phyloP scores from a whole-genome alignment of 2,329 filamentous ascomycete genomes.

The Xylariaceae sp. region DNA sequence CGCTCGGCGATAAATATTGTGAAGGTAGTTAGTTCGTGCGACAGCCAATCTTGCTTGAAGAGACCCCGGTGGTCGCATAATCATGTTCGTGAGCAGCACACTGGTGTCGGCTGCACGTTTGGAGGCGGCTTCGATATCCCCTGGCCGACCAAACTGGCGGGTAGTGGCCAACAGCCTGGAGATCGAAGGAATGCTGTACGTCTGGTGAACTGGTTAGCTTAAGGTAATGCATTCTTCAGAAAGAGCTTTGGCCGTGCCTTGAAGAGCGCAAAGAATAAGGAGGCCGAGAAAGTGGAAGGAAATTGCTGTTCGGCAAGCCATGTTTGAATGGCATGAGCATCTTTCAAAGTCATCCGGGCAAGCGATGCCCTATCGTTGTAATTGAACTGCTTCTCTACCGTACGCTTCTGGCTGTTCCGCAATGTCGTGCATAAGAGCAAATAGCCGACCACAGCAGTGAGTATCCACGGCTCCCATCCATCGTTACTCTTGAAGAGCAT shows the following conservation, averaged over 20 bases:
- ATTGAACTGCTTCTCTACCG: too few relatives aligned
- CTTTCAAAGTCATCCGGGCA: too few relatives aligned
- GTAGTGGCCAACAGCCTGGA: conserved; percentile 56
- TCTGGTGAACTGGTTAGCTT: too few relatives aligned
- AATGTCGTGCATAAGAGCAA: too few relatives aligned
- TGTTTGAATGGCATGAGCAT: too few relatives aligned
- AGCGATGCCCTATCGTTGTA: too few relatives aligned
- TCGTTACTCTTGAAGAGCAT: too few relatives aligned
- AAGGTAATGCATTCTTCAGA: too few relatives aligned
- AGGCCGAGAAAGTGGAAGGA: conserved; percentile 55
- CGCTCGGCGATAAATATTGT: conserved; percentile 60
- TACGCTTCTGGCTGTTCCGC: too few relatives aligned
- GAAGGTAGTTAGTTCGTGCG: conserved; percentile 69
- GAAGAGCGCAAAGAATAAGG: conserved; percentile 65
- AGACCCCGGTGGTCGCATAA: conserved; percentile 49
- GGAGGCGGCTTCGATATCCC: conserved; percentile 50
- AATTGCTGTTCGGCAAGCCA: conserved; percentile 60
- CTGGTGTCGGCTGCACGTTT: conserved; percentile 61
- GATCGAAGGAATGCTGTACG: conserved; percentile 61
- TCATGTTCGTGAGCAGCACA: conserved; percentile 55
- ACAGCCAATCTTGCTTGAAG: conserved; percentile 56
- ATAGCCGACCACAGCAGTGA: too few relatives aligned
- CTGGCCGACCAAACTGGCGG: conserved; percentile 54
- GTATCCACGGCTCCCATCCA: too few relatives aligned
- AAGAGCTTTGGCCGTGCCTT: too few relatives aligned